Evolutionary conservation across 176 grass and related monocot species (phyloP).

Genomic region (Melocanna baccifera): DNA sequence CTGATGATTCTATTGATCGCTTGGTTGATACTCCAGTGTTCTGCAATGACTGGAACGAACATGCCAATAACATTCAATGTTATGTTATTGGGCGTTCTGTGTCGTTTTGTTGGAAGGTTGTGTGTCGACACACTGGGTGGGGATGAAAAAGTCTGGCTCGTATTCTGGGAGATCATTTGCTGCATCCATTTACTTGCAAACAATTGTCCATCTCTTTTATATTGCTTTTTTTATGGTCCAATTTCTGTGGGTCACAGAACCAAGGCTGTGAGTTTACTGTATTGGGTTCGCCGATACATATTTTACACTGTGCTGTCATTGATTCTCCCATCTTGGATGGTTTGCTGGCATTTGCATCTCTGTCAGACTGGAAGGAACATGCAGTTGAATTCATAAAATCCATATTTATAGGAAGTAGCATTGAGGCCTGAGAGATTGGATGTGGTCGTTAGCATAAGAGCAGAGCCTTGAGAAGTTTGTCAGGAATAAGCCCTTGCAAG

Average conservation of each 20-base stretch:
- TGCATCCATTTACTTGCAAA: conserved; percentile 76
- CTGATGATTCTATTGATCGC: conserved; percentile 63
- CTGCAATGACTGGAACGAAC: conserved; percentile 45
- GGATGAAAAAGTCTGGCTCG: conserved; percentile 66
- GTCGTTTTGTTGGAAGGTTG: conserved; percentile 69
- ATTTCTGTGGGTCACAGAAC: conserved; percentile 40
- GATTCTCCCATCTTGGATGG: conserved; percentile 67
- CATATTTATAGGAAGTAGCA: conserved; percentile 31
- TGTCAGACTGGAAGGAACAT: conserved; percentile 61
- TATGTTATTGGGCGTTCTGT: conserved; percentile 65
- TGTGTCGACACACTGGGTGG: conserved; percentile 80
- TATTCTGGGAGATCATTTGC: conserved; percentile 79
- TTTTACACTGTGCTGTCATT: conserved; percentile 61
- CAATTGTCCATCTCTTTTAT: conserved; percentile 54
- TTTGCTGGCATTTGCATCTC: conserved; percentile 79
- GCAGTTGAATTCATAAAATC: conserved; percentile 35
- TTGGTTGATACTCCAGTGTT: conserved; percentile 68
- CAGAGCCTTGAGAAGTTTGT: not conserved
- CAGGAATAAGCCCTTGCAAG: not conserved
- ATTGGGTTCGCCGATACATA: conserved; percentile 59
- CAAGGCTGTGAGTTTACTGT: conserved; percentile 34
- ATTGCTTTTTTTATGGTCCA: conserved; percentile 65
- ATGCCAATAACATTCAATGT: conserved; percentile 91
- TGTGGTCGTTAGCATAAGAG: not conserved
- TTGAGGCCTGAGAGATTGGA: conserved; percentile 35